These are phyloP conservation scores for Colletotrichum echinochloae DNA, from an alignment of 2,329 filamentous ascomycete genomes.

Conservation along the genomic window DNA sequence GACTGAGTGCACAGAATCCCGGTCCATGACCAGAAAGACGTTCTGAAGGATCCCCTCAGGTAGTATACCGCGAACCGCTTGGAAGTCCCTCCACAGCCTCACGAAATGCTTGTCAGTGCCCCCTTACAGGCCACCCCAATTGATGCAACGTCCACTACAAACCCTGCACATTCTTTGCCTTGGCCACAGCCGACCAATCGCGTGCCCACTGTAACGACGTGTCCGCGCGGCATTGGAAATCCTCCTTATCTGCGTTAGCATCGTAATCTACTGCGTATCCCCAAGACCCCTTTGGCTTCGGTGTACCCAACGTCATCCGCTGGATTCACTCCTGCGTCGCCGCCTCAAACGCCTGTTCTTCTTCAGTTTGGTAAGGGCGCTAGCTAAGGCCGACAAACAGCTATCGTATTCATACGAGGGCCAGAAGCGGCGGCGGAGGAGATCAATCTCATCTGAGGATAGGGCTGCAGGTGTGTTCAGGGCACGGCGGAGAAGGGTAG, in stretches of 20 bases:
- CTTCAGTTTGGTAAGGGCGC: neutral
- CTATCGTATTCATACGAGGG: neutral
- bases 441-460: neutral
- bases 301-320: neutral
- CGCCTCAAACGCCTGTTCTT: neutral
- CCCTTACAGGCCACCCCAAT: neutral
- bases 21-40: neutral
- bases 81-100: neutral
- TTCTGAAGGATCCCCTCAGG: neutral
- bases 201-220: neutral
- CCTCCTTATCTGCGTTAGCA: neutral
- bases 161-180: neutral
- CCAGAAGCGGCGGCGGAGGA: neutral
- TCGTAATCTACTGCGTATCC: neutral
- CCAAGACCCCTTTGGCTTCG: neutral
- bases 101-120: neutral
- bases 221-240: neutral
- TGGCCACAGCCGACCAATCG: neutral
- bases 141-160: neutral
- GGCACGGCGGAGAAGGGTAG: neutral
- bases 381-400: neutral
- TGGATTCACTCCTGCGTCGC: neutral
- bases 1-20: neutral
- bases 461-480: neutral
- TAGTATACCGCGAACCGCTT: neutral